phyloP scores from a whole-genome alignment of 371 early-diverging fungal species.

The Cladochytrium tenue region DNA sequence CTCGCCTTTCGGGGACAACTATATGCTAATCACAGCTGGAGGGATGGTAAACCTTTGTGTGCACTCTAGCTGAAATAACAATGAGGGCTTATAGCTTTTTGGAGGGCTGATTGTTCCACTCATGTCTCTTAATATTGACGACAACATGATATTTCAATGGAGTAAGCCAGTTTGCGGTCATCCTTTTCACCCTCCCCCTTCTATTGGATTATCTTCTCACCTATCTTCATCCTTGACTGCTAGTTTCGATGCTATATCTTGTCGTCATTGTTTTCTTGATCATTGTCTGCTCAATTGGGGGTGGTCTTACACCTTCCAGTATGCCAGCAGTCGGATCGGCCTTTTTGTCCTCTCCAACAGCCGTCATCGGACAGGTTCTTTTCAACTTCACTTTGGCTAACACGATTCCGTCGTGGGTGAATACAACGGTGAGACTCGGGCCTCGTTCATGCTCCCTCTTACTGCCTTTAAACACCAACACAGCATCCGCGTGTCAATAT shows the following conservation, averaged over 20 bases:
- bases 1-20: conserved; percentile 50
- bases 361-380: conserved; percentile 42
- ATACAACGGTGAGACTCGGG: conserved; percentile 34
- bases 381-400: conserved; percentile 51
- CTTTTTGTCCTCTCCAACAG: conserved; percentile 14
- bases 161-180: conserved; percentile 17
- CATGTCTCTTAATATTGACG: conserved; percentile 41
- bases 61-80: not conserved
- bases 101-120: conserved; percentile 40
- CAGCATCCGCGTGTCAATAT: conserved; percentile 28
- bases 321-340: conserved; percentile 29
- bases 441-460: not conserved
- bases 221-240: not conserved
- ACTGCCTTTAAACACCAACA: not conserved
- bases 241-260: conserved; percentile 44
- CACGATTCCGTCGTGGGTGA: conserved; percentile 53
- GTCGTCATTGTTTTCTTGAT: conserved; percentile 31
- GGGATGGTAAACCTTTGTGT: conserved; percentile 19
- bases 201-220: not conserved
- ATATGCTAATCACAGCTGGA: conserved; percentile 44
- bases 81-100: conserved; percentile 11
- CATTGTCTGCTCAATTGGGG: conserved; percentile 24
- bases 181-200: not conserved
- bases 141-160: conserved; percentile 50
- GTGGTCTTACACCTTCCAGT: conserved; percentile 16